Evolutionary conservation across 2,329 filamentous ascomycete genomes (phyloP).

Genomic region (Aspergillus ustus): DNA sequence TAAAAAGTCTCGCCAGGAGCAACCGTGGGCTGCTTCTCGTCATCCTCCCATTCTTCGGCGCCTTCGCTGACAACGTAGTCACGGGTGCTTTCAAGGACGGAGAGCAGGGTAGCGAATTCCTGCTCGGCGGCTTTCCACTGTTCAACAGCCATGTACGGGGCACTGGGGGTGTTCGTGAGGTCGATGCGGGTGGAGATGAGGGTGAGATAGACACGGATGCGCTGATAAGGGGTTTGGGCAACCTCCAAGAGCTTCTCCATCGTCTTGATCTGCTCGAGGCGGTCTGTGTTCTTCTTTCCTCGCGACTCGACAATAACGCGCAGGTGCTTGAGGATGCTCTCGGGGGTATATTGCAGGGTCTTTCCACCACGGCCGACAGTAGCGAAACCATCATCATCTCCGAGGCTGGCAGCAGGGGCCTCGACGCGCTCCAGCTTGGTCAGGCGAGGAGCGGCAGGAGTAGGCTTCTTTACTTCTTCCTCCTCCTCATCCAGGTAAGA

Average conservation of each 20-base stretch:
- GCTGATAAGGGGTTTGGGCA: slow-evolving; percentile 87
- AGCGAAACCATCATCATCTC: slow-evolving; percentile 84
- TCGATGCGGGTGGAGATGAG: slow-evolving; percentile 95
- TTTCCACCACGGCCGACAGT: slow-evolving; percentile 89
- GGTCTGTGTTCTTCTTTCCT: slow-evolving; percentile 99
- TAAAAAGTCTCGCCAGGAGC: slow-evolving; percentile 77
- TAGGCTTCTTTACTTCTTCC: slow-evolving; percentile 67
- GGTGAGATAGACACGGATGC: slow-evolving; percentile 87
- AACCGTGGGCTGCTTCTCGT: slow-evolving; percentile 85
- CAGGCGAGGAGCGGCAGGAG: slow-evolving; percentile 57
- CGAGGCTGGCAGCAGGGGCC: slow-evolving; percentile 57
- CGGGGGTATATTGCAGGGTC: slow-evolving; percentile 87
- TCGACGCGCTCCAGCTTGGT: slow-evolving; percentile 46
- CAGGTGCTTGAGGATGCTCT: slow-evolving; percentile 97
- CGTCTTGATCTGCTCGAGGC: slow-evolving; percentile 88
- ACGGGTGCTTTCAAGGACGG: slow-evolving; percentile 76
- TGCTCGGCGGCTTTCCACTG: slow-evolving; percentile 96
- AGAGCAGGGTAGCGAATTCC: slow-evolving; percentile 78
- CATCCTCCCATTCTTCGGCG: slow-evolving; percentile 98
- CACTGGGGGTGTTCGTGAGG: slow-evolving; percentile 73
- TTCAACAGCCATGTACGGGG: slow-evolving; percentile 86
- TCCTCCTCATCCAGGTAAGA: slow-evolving; percentile 80
- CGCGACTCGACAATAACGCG: slow-evolving; percentile 90
- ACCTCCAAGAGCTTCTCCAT: slow-evolving; percentile 97
- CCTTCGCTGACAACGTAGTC: slow-evolving; percentile 87